phyloP scores from a whole-genome alignment of 192 early-diverging fungal species.

The Mortierella claussenii region DNA sequence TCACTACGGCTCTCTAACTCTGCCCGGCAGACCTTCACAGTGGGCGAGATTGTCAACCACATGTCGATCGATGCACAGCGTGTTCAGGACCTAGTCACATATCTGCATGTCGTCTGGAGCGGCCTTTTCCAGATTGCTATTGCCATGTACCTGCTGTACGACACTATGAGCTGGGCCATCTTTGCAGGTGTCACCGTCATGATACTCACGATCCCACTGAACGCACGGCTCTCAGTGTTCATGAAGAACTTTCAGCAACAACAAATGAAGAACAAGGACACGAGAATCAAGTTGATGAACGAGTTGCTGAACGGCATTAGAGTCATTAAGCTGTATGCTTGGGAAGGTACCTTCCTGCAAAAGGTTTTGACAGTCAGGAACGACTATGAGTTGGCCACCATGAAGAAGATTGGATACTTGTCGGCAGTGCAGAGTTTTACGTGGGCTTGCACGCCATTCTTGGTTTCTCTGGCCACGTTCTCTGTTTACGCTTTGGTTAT shows the following conservation, averaged over 20 bases:
- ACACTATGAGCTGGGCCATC: constrained; percentile 81
- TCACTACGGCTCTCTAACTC: constrained; percentile 81
- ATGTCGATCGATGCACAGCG: constrained; percentile 75
- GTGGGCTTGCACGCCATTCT: constrained; percentile 86
- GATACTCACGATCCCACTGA: constrained; percentile 82
- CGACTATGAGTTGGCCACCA: constrained; percentile 77
- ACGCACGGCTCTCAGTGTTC: constrained; percentile 70
- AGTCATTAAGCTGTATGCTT: constrained; percentile 98
- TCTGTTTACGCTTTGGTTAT: constrained; percentile 73
- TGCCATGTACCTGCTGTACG: constrained; percentile 81
- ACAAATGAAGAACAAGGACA: constrained; percentile 87
- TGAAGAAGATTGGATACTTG: constrained; percentile 79
- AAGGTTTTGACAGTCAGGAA: constrained; percentile 74
- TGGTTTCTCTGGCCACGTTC: constrained; percentile 89
- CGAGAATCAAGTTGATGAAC: constrained; percentile 60
- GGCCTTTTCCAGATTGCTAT: constrained; percentile 82
- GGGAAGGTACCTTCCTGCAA: constrained; percentile 85
- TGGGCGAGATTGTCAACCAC: constrained; percentile 64
- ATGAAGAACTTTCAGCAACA: constrained; percentile 76
- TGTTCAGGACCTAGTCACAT: constrained; percentile 72
- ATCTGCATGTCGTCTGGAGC: constrained; percentile 79
- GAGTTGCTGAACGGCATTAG: constrained; percentile 92
- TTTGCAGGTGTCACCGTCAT: constrained; percentile 89
- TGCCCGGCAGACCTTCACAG: constrained; percentile 82
- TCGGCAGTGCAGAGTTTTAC: constrained; percentile 76